phyloP scores from a whole-genome alignment of 106 monocot genomes.

The Posidonia australis region DNA sequence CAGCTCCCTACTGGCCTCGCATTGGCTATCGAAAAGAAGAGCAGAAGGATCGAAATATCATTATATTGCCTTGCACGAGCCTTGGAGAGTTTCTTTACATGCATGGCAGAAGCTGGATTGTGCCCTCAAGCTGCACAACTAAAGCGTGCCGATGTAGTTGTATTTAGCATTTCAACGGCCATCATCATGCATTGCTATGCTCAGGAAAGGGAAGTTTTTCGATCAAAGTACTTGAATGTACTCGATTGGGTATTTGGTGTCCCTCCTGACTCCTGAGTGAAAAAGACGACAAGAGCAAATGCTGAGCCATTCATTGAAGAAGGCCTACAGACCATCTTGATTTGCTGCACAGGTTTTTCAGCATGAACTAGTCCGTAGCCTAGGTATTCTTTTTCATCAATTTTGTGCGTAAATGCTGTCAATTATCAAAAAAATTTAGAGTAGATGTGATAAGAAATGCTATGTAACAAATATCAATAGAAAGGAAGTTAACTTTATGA shows the following conservation, averaged over 20 bases:
- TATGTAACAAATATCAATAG: too few relatives aligned
- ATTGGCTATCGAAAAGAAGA: constrained; percentile 88
- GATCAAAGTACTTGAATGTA: constrained; percentile 96
- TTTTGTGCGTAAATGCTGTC: too few relatives aligned
- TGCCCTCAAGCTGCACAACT: constrained; percentile 51
- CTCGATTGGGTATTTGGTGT: constrained; percentile 98
- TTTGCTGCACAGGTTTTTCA: background rate
- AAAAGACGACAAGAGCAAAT: constrained; percentile 15
- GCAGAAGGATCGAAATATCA: constrained; percentile 81
- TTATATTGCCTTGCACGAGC: constrained; percentile 88
- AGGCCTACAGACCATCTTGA: background rate
- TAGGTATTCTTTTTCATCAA: too few relatives aligned
- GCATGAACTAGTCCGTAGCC: too few relatives aligned
- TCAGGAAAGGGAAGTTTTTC: constrained; percentile 85
- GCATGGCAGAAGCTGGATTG: constrained; percentile 67
- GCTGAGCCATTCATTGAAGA: background rate
- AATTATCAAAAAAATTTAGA: too few relatives aligned
- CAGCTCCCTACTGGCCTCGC: constrained; percentile 94
- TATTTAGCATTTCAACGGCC: constrained; percentile 81
- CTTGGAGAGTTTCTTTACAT: constrained; percentile 90
- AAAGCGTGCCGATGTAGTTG: constrained; percentile 70
- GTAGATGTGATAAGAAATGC: too few relatives aligned
- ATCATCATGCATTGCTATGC: constrained; percentile 99
- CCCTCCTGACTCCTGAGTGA: constrained; percentile 35
- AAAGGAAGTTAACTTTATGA: too few relatives aligned